These are phyloP conservation scores for Umbelopsis isabellina DNA, from an alignment of 192 early-diverging fungal species.

Conservation along the genomic window DNA sequence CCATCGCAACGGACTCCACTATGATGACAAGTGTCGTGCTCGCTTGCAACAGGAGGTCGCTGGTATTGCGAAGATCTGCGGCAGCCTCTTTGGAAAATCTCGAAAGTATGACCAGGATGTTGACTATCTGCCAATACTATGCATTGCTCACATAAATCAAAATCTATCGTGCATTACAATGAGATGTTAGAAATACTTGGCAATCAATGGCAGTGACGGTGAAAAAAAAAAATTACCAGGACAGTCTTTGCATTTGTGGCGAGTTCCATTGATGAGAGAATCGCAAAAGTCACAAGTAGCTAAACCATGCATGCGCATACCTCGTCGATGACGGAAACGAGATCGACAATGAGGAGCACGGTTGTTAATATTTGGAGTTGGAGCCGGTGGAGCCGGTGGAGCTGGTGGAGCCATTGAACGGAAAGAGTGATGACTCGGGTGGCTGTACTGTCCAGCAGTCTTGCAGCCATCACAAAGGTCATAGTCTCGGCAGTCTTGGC, in stretches of 20 bases:
- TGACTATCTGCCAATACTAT: conserved; percentile 42
- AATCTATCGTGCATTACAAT: conserved; percentile 45
- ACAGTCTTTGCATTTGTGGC: conserved; percentile 64
- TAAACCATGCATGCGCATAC: background rate
- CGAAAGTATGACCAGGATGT: conserved; percentile 50
- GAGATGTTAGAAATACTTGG: background rate
- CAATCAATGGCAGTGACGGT: background rate
- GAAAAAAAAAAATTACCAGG: conserved; percentile 16
- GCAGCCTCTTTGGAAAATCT: background rate
- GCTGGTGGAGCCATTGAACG: background rate
- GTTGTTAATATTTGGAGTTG: background rate
- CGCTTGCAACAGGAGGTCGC: background rate
- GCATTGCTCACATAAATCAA: conserved; percentile 63
- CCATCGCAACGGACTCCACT: conserved; percentile 50
- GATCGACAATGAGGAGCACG: background rate
- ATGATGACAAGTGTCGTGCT: conserved; percentile 33
- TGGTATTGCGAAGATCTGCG: background rate
- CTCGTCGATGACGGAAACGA: background rate
- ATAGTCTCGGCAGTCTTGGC: conserved; percentile 84
- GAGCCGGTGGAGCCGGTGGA: background rate
- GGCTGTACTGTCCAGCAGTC: conserved; percentile 47
- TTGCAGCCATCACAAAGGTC: conserved; percentile 91
- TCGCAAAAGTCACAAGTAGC: conserved; percentile 60
- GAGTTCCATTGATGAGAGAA: conserved; percentile 50
- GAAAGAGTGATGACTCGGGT: background rate